Conservation (phyloP, 805 yeast species). For the Myxozyma kluyveri region DNA sequence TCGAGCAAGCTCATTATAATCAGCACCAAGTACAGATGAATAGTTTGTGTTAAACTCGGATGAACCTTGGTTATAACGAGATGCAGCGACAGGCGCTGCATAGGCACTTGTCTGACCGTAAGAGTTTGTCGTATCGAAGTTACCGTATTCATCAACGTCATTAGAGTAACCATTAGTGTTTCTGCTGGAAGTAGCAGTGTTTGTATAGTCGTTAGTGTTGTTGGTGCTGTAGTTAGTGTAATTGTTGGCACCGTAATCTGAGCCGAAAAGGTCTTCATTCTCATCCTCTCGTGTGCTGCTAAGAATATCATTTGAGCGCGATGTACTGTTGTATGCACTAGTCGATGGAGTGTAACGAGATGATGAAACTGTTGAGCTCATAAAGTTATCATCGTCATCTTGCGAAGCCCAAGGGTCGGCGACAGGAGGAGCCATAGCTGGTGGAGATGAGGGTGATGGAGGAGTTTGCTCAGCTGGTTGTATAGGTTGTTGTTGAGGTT, state of each 20-base stretch:
- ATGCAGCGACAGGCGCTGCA: not conserved
- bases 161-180: no score
- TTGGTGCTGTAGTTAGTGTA: not conserved
- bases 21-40: constrained; percentile 28
- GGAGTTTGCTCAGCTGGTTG: constrained; percentile 26
- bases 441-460: constrained; percentile 28
- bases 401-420: constrained; percentile 26
- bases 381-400: constrained; percentile 9
- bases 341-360: not conserved
- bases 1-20: constrained; percentile 28
- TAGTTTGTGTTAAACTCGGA: constrained; percentile 21
- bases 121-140: constrained; percentile 2
- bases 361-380: constrained; percentile 3
- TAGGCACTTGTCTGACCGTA: not conserved
- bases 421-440: constrained; percentile 11
- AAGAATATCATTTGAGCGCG: constrained; percentile 1
- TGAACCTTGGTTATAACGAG: constrained; percentile 1
- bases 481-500: not conserved
- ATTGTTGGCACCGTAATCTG: not conserved
- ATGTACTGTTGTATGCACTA: not conserved
- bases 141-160: constrained; percentile 10
- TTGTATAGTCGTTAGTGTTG: constrained; percentile 3
- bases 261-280: no score
- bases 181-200: constrained; percentile 6
- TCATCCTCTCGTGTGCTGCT: not conserved